These are phyloP conservation scores for Cynanchum wilfordii DNA, from an alignment of 257 asterid genomes.

Conservation along the genomic window DNA sequence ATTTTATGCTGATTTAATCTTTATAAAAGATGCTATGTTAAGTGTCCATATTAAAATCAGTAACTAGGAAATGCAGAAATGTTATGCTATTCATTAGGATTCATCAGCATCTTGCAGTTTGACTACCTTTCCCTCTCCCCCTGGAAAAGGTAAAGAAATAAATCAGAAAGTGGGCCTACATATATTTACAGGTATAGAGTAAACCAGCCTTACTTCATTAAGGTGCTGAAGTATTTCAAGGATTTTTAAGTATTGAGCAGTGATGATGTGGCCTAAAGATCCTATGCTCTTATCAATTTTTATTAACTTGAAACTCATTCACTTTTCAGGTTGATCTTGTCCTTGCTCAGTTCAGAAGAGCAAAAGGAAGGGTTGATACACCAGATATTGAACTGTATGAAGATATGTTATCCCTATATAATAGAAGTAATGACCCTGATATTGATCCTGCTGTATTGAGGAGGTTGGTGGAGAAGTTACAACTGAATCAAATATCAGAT, in stretches of 20 bases:
- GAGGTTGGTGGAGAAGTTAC: constrained; percentile 72
- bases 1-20: constrained; percentile 1
- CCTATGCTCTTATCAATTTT: neutral
- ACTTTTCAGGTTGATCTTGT: constrained; percentile 86
- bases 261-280: neutral
- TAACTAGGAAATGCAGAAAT: neutral
- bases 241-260: neutral
- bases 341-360: constrained; percentile 93
- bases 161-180: neutral
- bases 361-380: constrained; percentile 82
- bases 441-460: constrained; percentile 48
- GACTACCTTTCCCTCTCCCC: neutral
- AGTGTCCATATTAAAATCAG: neutral
- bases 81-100: neutral
- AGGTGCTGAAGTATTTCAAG: neutral
- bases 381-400: constrained; percentile 72
- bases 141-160: neutral
- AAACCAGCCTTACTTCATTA: neutral
- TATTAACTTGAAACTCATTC: neutral
- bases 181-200: neutral
- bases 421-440: constrained; percentile 33
- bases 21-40: neutral
- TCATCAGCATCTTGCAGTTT: neutral
- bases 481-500: constrained; percentile 73
- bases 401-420: constrained; percentile 63